Percentiles rank a stretch among this genome's conserved stretches.
Evolutionary conservation across 2,329 filamentous ascomycete species (phyloP).

Genomic region (Fusarium penzigii): DNA sequence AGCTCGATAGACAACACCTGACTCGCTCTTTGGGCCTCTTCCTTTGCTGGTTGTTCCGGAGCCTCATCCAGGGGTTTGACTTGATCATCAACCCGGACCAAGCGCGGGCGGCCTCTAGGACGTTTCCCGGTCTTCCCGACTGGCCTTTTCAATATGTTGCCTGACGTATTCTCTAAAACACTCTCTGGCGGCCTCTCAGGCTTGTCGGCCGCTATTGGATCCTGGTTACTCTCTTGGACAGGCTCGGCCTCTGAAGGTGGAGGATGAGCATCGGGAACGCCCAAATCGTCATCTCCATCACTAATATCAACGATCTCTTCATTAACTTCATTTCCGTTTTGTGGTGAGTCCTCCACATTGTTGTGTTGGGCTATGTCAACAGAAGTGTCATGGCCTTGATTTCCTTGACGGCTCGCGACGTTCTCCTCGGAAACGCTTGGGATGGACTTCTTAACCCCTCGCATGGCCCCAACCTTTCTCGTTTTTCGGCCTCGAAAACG

Average conservation of each 20-base stretch:
- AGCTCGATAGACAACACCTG: conserved; percentile 16
- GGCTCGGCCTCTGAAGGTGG: not conserved
- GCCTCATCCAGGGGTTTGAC: conserved; percentile 33
- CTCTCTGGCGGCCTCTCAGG: not conserved
- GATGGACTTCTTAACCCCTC: conserved; percentile 6
- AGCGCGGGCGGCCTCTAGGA: conserved; percentile 21
- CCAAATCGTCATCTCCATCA: conserved; percentile 29
- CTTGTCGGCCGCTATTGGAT: not conserved
- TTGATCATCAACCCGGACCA: conserved; percentile 31
- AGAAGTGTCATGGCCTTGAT: conserved; percentile 1
- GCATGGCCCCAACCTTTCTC: conserved; percentile 23
- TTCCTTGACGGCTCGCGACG: not conserved
- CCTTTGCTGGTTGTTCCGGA: conserved; percentile 28
- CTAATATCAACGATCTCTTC: conserved; percentile 13
- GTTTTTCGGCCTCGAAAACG: conserved; percentile 16
- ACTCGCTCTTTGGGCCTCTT: conserved; percentile 6
- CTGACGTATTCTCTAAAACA: not conserved
- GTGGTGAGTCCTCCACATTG: not conserved
- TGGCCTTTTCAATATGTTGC: not conserved
- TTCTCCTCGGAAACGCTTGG: not conserved
- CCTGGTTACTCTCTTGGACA: too few relatives aligned
- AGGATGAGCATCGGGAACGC: conserved; percentile 3
- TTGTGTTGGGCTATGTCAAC: not conserved
- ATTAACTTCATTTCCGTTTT: not conserved
- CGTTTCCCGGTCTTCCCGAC: conserved; percentile 6